phyloP scores from a whole-genome alignment of 345 rosid species.

The Eucalyptus polybractea region DNA sequence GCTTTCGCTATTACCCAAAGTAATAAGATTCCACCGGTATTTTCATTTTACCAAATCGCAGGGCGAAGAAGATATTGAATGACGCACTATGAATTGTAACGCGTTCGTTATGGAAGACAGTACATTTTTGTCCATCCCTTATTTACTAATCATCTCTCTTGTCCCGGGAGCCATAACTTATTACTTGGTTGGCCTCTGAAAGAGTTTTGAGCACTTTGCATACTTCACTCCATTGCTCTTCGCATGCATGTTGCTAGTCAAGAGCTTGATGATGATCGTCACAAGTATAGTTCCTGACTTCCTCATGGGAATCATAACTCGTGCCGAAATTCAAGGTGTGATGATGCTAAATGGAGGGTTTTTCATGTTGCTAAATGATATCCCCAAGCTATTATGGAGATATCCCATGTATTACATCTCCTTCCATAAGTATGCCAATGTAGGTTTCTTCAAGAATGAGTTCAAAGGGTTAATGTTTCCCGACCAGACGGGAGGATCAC shows the following conservation, averaged over 20 bases:
- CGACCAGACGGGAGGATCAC: not conserved
- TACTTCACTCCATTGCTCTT: slow-evolving; percentile 22
- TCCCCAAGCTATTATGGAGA: not conserved
- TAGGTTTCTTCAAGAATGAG: slow-evolving; percentile 20
- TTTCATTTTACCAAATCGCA: no score
- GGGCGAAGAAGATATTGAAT: no score
- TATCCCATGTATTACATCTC: slow-evolving; percentile 14
- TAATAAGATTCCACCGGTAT: no score
- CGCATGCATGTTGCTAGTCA: not conserved
- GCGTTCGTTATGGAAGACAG: no score
- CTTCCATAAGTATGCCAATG: slow-evolving; percentile 11
- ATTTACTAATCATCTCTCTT: no score
- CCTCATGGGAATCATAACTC: not conserved
- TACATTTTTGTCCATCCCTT: no score
- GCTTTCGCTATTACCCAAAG: no score
- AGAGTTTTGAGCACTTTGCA: slow-evolving; percentile 12
- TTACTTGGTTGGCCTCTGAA: not conserved
- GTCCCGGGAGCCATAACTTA: not conserved
- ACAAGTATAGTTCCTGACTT: not conserved
- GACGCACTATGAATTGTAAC: no score
- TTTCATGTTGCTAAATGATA: not conserved
- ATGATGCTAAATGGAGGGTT: not conserved
- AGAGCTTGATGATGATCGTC: not conserved
- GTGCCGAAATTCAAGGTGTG: not conserved
- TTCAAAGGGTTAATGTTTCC: slow-evolving; percentile 4